Base-by-base conservation (phyloP, 345 rosid species). In the Camelina hispida region DNA sequence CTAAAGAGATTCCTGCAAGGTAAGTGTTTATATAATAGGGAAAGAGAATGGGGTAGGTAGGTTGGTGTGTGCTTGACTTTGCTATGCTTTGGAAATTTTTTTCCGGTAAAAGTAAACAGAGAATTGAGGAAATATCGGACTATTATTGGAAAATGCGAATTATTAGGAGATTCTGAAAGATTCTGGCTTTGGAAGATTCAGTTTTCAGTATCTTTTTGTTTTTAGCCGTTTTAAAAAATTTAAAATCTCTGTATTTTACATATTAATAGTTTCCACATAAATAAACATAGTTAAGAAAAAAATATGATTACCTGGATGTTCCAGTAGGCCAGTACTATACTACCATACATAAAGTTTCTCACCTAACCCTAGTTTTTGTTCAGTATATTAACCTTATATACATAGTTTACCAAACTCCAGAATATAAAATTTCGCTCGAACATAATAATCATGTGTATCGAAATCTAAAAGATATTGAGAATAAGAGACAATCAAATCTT, bases 121-220 rank as follows among this genome's bases (percentile, higher is more conserved):
- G 68, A 52, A 51, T 58, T 58, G 10, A 56, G 46, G 7, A 12
- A 72, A 78, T 78, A 51, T 66, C 44, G 73, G 69, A 2, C 50
- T 59, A 58, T 42, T 65, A 66, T 78, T 78, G 42, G 72, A 65
- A 71, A 28, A 48, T 71, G 46, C 72, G 8, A 65, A 71, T 56
- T 64, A 64, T 71, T 6, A 7, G 62, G 62, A 71, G 80, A 77
- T 77, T 77, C 80, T 64, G 9, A 4, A 51, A 69, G 80, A 76
- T 76, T 76, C 80, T 62, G 20, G 7, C 44, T 22, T 35, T 48
- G 16, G 3, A 35, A 71, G 80, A 77, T 71, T 77, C 80, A 40
- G 4, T 23, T 56, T 56, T 16, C 12, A 40, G 80, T 13, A 63
- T 77, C 67, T 70, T 62, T 62, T 44, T 22, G 37, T 18, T 38